phyloP scores from a whole-genome alignment of 2,329 filamentous ascomycete genomes.

The Xylaria hypoxylon region DNA sequence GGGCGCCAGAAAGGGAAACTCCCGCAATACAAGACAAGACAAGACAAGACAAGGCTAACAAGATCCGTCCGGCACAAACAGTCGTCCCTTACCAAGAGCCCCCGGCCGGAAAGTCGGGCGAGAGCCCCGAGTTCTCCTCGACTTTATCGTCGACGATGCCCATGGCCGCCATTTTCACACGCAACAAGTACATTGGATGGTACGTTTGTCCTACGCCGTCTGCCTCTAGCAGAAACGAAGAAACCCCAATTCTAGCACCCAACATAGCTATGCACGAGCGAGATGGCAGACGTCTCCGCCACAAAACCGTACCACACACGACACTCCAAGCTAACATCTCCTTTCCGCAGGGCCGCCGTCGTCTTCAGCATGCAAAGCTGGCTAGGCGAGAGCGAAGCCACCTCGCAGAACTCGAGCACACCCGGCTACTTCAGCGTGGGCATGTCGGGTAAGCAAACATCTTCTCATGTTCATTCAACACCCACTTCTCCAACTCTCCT shows the following conservation, averaged over 20 bases:
- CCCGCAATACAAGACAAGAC: neutral
- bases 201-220: slow-evolving; percentile 17
- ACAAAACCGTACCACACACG: no score
- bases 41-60: slow-evolving; percentile 1
- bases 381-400: slow-evolving; percentile 78
- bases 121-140: slow-evolving; percentile 76
- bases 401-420: slow-evolving; percentile 72
- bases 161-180: slow-evolving; percentile 95
- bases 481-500: neutral
- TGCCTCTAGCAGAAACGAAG: neutral
- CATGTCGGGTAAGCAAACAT: slow-evolving; percentile 73
- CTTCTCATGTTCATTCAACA: neutral
- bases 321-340: slow-evolving; percentile 12
- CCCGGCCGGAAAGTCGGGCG: slow-evolving; percentile 72
- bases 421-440: slow-evolving; percentile 79
- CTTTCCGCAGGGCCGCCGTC: slow-evolving; percentile 66
- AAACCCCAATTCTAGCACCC: no score
- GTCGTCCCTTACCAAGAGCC: slow-evolving; percentile 86
- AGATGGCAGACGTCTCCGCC: no score
- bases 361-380: slow-evolving; percentile 80
- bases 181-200: slow-evolving; percentile 83
- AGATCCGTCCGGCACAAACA: slow-evolving; percentile 52
- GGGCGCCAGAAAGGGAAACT: neutral
- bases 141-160: slow-evolving; percentile 82
- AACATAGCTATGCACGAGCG: neutral